Evolutionary conservation across 2,329 filamentous ascomycete genomes (phyloP).

Genomic region (Beauveria sp.): DNA sequence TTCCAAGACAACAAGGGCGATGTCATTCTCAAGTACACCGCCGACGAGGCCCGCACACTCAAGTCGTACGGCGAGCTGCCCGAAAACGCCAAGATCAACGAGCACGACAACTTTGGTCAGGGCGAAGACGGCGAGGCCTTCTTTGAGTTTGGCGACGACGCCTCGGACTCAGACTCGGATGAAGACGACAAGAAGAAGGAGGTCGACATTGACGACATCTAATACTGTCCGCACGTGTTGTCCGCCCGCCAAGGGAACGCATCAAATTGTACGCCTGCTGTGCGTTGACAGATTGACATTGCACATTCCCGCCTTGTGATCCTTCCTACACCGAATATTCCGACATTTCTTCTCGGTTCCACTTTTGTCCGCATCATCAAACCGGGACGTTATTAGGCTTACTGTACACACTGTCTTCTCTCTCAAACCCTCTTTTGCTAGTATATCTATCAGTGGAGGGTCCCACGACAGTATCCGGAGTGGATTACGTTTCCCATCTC

Average conservation of each 20-base stretch:
- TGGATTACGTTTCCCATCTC: slow-evolving; percentile 20
- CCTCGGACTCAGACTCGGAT: slow-evolving; percentile 47
- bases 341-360: background rate
- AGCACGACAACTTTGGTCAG: slow-evolving; percentile 90
- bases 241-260: background rate
- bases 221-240: slow-evolving; percentile 23
- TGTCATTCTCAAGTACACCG: slow-evolving; percentile 92
- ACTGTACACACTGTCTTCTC: slow-evolving; percentile 51
- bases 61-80: slow-evolving; percentile 97
- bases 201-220: slow-evolving; percentile 94
- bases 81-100: slow-evolving; percentile 99
- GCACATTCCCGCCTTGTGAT: background rate
- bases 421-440: slow-evolving; percentile 36
- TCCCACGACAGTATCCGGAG: slow-evolving; percentile 41
- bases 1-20: slow-evolving; percentile 96
- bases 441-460: slow-evolving; percentile 4
- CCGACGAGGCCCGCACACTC: slow-evolving; percentile 89
- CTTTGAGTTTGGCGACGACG: slow-evolving; percentile 98
- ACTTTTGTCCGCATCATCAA: background rate
- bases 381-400: background rate
- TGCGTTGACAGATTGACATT: background rate
- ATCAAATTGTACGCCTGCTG: background rate
- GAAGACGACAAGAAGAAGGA: slow-evolving; percentile 57
- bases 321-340: background rate
- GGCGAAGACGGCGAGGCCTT: slow-evolving; percentile 92